Base-by-base conservation (phyloP, 1,284 basidiomycete species). In the Lentinula novae-zelandiae region DNA sequence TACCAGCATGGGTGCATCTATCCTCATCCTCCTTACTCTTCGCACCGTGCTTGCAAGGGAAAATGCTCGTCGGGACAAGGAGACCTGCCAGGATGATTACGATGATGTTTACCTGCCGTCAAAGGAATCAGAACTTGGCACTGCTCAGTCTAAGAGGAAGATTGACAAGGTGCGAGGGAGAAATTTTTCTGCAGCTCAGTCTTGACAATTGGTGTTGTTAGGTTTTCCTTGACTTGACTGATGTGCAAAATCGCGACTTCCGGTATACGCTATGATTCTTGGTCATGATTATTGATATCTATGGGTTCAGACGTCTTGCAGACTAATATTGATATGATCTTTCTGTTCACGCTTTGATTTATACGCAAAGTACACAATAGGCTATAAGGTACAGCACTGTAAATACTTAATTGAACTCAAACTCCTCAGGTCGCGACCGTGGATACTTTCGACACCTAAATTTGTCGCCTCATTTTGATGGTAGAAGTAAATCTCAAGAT, bases 201-300 rank as follows among this genome's bases (percentile, higher is more conserved):
- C 59, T 65, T 38, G 12, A 31, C 12, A 50, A 27, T 57, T 64
- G 33, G 64, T 51, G 57, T 53, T 42, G 52, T 33, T 58, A 85
- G 78, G 82, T 78, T 52, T 87, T 89, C 80, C 77, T 89, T 51
- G 87, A 89, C 70, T 75, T 89, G 33, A 89, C 87, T 2, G 87
- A 89, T 63, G 76, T 76, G 15, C 78, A 86, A 69, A 86, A 87
- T 59, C 75, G 75, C 42, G 82, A 85, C 51, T 85, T 85, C 72
- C 78, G 84, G 60, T 85, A 85, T 65, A 72, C 81, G 10, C 67
- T 84, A 40, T 83, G 50, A 51, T 34, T 27, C 36, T 38, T 38
- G 36, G 7, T 1, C 8, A 9, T 38, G 36, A 38, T 38, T 9
- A 38, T 38, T 2, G 12, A 38, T 38, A 38, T 38, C 36, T 9